A percentile compares a stretch with the other conserved stretches of the same genome.
Evolutionary conservation across 164 flowering plant genomes (phyloP).

Genomic region (Aristolochia fimbriata): DNA sequence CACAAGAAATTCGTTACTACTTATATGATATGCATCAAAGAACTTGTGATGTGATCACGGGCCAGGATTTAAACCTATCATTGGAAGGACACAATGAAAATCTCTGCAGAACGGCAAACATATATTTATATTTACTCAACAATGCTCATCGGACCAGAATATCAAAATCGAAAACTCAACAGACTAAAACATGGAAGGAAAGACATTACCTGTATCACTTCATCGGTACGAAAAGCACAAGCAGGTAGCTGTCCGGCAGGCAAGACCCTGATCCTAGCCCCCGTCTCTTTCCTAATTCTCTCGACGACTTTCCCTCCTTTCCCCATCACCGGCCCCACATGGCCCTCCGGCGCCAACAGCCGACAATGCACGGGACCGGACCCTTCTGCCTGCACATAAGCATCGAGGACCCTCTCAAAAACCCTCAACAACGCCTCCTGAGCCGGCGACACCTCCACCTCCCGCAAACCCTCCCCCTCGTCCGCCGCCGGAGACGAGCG

Average conservation of each 20-base stretch:
- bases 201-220: constrained; percentile 64
- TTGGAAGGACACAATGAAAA: too few species aligned
- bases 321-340: constrained; percentile 66
- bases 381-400: constrained; percentile 44
- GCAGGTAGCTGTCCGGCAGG: constrained; percentile 33
- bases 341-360: constrained; percentile 43
- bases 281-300: constrained; percentile 61
- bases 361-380: constrained; percentile 44
- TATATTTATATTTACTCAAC: too few species aligned
- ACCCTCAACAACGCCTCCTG: constrained; percentile 67
- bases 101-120: too few species aligned
- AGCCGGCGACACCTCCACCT: constrained; percentile 35
- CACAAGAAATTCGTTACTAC: too few species aligned
- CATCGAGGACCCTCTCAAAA: constrained; percentile 58
- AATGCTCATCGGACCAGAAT: too few species aligned
- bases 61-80: too few species aligned
- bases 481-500: background rate
- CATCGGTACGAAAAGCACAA: constrained; percentile 42
- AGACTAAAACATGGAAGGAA: background rate
- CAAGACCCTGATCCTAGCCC: constrained; percentile 56
- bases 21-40: too few species aligned
- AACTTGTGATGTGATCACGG: too few species aligned
- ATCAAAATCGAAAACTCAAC: background rate
- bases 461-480: constrained; percentile 9
- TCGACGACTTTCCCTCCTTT: constrained; percentile 69